Evolutionary conservation across 2,329 filamentous ascomycete species (phyloP).

Genomic region (Pseudogymnoascus sp.): DNA sequence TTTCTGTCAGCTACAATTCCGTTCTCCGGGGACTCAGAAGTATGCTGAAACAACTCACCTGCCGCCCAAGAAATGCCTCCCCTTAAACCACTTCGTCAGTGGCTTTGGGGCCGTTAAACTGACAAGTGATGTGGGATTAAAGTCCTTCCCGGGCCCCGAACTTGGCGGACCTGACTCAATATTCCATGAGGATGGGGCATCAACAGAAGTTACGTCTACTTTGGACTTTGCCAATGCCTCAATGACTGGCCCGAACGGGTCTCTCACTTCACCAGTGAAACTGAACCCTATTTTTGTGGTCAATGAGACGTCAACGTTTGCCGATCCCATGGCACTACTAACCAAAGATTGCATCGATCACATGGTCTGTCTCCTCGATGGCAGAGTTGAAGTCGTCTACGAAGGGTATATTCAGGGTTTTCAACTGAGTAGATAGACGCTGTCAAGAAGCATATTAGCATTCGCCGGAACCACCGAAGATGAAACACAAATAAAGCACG

Average conservation of each 20-base stretch:
- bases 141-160: conserved; percentile 68
- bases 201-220: conserved; percentile 76
- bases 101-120: conserved; percentile 93
- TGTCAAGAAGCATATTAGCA: conserved; percentile 31
- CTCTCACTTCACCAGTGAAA: conserved; percentile 85
- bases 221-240: conserved; percentile 62
- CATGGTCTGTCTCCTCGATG: conserved; percentile 61
- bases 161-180: conserved; percentile 77
- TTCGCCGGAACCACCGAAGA: conserved; percentile 9
- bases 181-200: conserved; percentile 91
- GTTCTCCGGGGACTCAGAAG: neutral
- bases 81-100: conserved; percentile 71
- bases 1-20: conserved; percentile 13
- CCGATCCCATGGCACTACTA: conserved; percentile 18
- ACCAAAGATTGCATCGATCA: conserved; percentile 93
- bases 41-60: conserved; percentile 39
- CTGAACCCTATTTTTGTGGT: conserved; percentile 60
- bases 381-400: conserved; percentile 67
- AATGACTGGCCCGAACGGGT: conserved; percentile 81
- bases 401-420: conserved; percentile 76
- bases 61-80: conserved; percentile 86
- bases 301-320: conserved; percentile 14
- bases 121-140: conserved; percentile 72
- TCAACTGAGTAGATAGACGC: conserved; percentile 77
- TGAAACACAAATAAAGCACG: neutral